Evolutionary conservation across 257 asterid genomes (phyloP).

Genomic region (Leonotis leonurus): DNA sequence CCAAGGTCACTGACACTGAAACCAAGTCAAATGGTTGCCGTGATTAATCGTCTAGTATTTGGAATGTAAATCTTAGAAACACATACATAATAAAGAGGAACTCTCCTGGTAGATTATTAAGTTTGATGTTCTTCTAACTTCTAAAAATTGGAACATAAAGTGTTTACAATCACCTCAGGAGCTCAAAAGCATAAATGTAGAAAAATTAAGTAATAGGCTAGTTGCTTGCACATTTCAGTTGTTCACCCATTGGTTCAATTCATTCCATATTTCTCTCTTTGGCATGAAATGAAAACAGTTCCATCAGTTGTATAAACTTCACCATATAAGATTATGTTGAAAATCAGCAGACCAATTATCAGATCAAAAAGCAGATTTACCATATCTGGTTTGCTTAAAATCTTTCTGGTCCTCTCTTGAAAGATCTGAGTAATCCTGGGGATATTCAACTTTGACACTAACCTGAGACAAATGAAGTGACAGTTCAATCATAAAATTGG

Average conservation of each 20-base stretch:
- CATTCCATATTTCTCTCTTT: neutral
- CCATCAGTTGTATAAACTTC: neutral
- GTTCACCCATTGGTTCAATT: neutral
- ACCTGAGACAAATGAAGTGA: conserved; percentile 45
- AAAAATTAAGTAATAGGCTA: neutral
- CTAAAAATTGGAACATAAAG: neutral
- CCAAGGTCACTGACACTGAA: neutral
- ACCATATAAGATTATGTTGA: neutral
- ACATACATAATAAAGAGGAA: neutral
- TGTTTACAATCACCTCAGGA: neutral
- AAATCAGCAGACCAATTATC: too few relatives aligned
- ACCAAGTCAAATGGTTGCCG: neutral
- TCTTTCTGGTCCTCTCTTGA: conserved; percentile 94
- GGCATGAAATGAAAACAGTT: conserved; percentile 1
- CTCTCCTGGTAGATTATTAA: too few relatives aligned
- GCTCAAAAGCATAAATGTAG: conserved; percentile 3
- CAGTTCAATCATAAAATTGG: neutral
- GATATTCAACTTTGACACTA: conserved; percentile 77
- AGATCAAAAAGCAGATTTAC: conserved; percentile 32
- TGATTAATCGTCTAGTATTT: neutral
- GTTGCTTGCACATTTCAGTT: neutral
- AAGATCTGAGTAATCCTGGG: conserved; percentile 75
- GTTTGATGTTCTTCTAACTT: too few relatives aligned
- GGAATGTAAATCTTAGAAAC: neutral
- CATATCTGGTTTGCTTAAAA: conserved; percentile 93